These are phyloP conservation scores for Coccomyxa subellipsoidea DNA, from an alignment of 163 green algal genomes.

Conservation along the genomic window DNA sequence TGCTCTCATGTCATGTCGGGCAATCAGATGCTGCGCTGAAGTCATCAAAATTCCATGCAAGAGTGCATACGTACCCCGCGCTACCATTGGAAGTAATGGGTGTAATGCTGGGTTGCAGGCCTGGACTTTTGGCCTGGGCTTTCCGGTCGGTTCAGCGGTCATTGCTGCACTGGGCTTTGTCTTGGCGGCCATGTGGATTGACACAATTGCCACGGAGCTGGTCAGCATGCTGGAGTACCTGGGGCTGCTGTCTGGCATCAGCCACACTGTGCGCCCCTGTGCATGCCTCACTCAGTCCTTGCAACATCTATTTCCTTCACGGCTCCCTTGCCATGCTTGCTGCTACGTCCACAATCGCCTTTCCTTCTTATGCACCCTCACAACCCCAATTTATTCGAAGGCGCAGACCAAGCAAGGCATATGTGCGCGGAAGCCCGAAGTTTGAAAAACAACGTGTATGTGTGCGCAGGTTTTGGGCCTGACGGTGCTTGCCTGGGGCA, in stretches of 20 bases:
- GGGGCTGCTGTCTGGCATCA: constrained; percentile 57
- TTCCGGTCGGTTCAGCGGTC: constrained; percentile 38
- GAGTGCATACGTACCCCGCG: too few relatives aligned
- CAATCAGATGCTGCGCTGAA: too few relatives aligned
- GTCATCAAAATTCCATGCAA: too few relatives aligned
- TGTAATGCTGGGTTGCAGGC: not conserved
- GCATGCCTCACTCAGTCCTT: too few relatives aligned
- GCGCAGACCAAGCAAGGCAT: too few relatives aligned
- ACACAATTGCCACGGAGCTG: constrained; percentile 24
- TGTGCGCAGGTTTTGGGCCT: constrained; percentile 56
- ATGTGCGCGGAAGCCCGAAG: too few relatives aligned
- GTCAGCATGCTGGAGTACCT: constrained; percentile 71
- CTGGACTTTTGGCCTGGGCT: not conserved
- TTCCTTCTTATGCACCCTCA: too few relatives aligned
- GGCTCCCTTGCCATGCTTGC: not conserved
- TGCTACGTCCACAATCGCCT: too few relatives aligned
- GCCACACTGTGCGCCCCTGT: constrained; percentile 43
- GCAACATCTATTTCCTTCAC: too few relatives aligned
- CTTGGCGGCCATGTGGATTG: constrained; percentile 86
- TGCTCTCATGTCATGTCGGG: not conserved
- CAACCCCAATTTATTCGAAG: too few relatives aligned
- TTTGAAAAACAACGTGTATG: not conserved
- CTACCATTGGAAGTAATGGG: too few relatives aligned
- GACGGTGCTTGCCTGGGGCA: constrained; percentile 93
- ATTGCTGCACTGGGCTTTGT: constrained; percentile 56